Base-by-base conservation (phyloP, 805 yeast genomes). In the Peterozyma toletana region DNA sequence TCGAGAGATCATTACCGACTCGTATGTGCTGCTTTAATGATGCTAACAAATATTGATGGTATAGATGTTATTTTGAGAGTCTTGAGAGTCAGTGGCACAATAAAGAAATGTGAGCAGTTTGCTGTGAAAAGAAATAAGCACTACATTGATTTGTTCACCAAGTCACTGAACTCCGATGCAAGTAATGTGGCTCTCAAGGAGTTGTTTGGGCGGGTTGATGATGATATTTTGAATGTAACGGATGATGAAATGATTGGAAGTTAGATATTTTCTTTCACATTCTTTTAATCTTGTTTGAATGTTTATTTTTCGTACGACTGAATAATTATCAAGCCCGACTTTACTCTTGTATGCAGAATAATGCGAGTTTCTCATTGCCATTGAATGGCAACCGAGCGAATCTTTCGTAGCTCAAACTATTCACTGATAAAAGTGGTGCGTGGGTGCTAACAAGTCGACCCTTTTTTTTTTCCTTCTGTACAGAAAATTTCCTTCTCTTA, bases 61-160 rank as follows among this genome's bases (percentile, higher is more conserved):
- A 55, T 56, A 30, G 62, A 64, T 6, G 74, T 79, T 4, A 71
- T 83, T 10, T 59, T 89, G 13, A 69, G 80, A 43, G 81, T 86
- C 29, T 63, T 75, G 4, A 84, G 83, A 45, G 78, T 86, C 0
- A 82, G 95, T 55, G 98, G 96, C 0, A 88, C 96, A 0, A 89
- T 90, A 30, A 82, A 80, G 57, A 87, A 86, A 56, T 77, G 95
- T 50, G 95, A 90, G 57, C 74, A 79, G 50, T 75, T 70, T 46
- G 83, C 89, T 0, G 78, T 86, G 29, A 59, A 70, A 44, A 67
- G 77, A 55, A 67, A 70, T 41, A 61, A 66, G 37, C 49, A 62
- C 37, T 63, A 74, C 55, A 50, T 60, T 5, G 15, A 31, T 31
- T 14, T 31, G 34, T 31, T 31, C 78, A 58, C 54, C 66, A 61